These are phyloP conservation scores for Cladosporium colombiae DNA, from an alignment of 2,329 filamentous ascomycete genomes.

Conservation along the genomic window DNA sequence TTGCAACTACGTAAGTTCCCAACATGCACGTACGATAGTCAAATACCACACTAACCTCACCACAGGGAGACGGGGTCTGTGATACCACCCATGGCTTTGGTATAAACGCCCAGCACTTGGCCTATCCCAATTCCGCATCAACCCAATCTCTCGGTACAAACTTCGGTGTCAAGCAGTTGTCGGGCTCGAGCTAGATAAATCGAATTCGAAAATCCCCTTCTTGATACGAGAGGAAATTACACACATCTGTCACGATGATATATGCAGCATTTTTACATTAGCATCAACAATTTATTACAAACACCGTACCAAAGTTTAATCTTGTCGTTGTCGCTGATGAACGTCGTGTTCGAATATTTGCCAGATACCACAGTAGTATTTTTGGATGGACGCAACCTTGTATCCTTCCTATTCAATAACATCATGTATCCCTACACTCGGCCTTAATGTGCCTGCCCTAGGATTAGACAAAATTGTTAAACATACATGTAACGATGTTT, in stretches of 20 bases:
- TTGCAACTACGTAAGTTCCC: constrained; percentile 36
- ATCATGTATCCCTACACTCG: no score
- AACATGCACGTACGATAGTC: not conserved
- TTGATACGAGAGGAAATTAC: not conserved
- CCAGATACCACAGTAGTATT: no score
- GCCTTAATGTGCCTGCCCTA: not conserved
- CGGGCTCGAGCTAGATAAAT: not conserved
- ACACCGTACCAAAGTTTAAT: not conserved
- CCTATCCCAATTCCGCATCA: no score
- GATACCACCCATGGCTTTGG: constrained; percentile 38
- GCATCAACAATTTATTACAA: not conserved
- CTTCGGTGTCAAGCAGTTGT: constrained; percentile 23
- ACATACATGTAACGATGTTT: no score
- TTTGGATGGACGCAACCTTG: no score
- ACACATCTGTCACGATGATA: not conserved
- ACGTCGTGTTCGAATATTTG: no score
- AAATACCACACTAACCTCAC: not conserved
- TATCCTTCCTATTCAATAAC: no score
- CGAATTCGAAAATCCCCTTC: no score
- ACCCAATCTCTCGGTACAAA: no score
- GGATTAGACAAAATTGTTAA: no score
- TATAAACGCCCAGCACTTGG: constrained; percentile 37
- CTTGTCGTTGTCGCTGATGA: no score
- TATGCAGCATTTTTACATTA: not conserved
- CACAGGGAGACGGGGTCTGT: constrained; percentile 41